Evolutionary conservation across 192 early-diverging fungal genomes (phyloP).

Genomic region (Podila epicladia): DNA sequence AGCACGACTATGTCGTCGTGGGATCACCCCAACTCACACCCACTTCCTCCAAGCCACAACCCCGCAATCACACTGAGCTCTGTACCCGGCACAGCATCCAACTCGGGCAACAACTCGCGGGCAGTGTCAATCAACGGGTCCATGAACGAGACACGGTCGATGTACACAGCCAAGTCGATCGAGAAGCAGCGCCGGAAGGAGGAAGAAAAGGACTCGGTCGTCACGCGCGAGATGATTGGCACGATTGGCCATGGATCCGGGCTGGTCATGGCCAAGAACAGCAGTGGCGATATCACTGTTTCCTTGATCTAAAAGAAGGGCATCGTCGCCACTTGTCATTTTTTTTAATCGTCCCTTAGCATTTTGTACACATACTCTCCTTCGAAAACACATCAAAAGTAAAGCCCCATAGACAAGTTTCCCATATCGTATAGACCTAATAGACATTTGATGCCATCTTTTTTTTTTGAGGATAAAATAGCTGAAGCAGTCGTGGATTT

Average conservation of each 20-base stretch:
- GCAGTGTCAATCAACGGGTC: constrained; percentile 28
- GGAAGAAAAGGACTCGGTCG: constrained; percentile 16
- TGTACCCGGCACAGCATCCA: constrained; percentile 6
- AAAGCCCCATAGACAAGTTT: too few relatives aligned
- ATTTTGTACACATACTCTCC: not conserved
- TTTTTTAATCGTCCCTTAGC: too few relatives aligned
- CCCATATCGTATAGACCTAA: too few relatives aligned
- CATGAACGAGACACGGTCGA: constrained; percentile 20
- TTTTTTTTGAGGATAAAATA: too few relatives aligned
- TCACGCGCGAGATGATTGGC: constrained; percentile 44
- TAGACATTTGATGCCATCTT: too few relatives aligned
- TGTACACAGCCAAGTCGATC: constrained; percentile 23
- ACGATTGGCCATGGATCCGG: constrained; percentile 35
- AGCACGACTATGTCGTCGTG: constrained; percentile 1
- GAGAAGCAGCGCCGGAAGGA: constrained; percentile 33
- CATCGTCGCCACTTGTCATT: not conserved
- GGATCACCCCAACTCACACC: constrained; percentile 12
- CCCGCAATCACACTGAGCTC: constrained; percentile 7
- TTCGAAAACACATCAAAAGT: not conserved
- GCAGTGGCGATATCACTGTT: constrained; percentile 39
- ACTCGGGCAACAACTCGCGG: constrained; percentile 23
- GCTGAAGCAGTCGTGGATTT: too few relatives aligned
- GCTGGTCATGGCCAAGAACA: constrained; percentile 44
- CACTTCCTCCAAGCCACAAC: not conserved
- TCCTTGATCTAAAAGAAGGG: constrained; percentile 18